Conservation (phyloP, 2,329 filamentous ascomycete genomes). For the Ceratocystis albifundus region DNA sequence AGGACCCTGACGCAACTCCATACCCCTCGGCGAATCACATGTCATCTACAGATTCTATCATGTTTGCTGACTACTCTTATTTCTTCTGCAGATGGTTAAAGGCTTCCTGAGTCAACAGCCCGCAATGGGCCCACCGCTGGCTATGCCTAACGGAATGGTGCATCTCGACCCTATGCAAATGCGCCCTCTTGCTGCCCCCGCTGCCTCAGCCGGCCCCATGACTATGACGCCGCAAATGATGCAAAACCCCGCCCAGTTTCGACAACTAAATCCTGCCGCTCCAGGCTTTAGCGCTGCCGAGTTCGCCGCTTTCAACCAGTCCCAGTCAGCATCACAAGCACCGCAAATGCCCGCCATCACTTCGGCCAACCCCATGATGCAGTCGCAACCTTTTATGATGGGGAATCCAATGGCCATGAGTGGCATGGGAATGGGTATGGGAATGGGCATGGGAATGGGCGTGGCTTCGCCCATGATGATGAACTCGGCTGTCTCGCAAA, state of each 20-base stretch:
- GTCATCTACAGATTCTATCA: not conserved
- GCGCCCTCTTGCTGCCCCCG: conserved; percentile 14
- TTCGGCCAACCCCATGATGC: conserved; percentile 23
- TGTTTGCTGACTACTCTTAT: conserved; percentile 15
- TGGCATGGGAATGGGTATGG: conserved; percentile 37
- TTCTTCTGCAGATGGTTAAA: conserved; percentile 64
- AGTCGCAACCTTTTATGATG: conserved; percentile 29
- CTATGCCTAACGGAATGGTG: conserved; percentile 39
- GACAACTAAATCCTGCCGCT: conserved; percentile 33
- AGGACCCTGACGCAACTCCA: not conserved
- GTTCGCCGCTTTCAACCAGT: conserved; percentile 75
- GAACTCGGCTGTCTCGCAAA: conserved; percentile 28
- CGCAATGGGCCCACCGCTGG: conserved; percentile 44
- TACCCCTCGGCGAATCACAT: not conserved
- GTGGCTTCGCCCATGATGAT: conserved; percentile 48
- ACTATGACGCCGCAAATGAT: conserved; percentile 42
- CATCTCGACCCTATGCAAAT: conserved; percentile 40
- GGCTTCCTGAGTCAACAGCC: conserved; percentile 75
- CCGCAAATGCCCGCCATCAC: conserved; percentile 46
- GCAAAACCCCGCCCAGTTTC: conserved; percentile 17
- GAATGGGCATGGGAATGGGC: conserved; percentile 39
- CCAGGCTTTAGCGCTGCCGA: conserved; percentile 68
- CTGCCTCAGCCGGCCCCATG: conserved; percentile 35
- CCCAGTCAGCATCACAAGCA: conserved; percentile 43
- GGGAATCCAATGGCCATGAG: conserved; percentile 48